Conservation (phyloP, 78 protist species). For the Monocercomonoides exilis region DNA sequence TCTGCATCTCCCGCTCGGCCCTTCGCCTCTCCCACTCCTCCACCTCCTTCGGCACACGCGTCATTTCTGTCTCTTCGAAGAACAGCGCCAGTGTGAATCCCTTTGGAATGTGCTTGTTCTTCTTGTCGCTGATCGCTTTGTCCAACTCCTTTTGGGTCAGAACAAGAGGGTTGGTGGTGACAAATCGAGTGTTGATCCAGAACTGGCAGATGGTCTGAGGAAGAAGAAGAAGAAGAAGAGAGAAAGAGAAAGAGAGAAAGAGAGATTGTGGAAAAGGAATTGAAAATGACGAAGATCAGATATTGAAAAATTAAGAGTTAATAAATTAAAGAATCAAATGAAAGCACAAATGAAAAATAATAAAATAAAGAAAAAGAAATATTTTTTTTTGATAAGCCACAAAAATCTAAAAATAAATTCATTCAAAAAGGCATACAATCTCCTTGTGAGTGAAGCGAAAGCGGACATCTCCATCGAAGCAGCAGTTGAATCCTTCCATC, state of each 20-base stretch:
- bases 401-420: no score
- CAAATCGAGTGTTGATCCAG: neutral
- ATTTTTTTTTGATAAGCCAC: no score
- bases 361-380: no score
- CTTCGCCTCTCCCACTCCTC: neutral
- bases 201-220: no score
- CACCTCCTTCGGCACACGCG: neutral
- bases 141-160: neutral
- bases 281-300: no score
- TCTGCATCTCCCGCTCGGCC: neutral
- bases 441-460: neutral
- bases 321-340: no score
- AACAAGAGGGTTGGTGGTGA: neutral
- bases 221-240: no score
- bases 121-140: neutral
- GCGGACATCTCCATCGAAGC: neutral
- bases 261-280: no score
- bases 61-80: neutral
- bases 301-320: no score
- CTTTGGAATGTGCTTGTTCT: neutral
- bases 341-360: no score
- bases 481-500: neutral
- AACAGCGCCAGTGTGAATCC: slow-evolving; percentile 4
- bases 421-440: no score
- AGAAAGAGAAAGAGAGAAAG: no score